phyloP scores from a whole-genome alignment of 1,284 basidiomycete genomes.

The Leccinum pachyderme region DNA sequence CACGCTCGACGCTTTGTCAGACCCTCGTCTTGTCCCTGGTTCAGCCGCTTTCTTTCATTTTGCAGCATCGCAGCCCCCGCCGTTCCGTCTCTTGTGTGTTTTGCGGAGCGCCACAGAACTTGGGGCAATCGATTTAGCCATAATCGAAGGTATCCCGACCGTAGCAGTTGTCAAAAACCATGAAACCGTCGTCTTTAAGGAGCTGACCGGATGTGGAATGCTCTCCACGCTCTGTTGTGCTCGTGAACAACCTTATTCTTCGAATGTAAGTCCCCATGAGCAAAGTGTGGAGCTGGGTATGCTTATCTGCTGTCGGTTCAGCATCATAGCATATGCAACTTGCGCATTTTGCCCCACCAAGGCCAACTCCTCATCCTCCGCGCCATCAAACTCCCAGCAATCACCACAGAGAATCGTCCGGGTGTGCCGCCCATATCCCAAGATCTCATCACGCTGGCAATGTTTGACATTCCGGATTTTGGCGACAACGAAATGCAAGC shows the following conservation, averaged over 20 bases:
- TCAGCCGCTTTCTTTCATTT: slow-evolving; percentile 39
- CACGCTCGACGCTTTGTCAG: slow-evolving; percentile 49
- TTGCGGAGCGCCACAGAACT: slow-evolving; percentile 42
- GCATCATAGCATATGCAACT: slow-evolving; percentile 47
- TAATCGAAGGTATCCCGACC: slow-evolving; percentile 44
- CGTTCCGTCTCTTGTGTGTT: slow-evolving; percentile 42
- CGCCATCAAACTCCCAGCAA: slow-evolving; percentile 32
- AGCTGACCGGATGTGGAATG: slow-evolving; percentile 35
- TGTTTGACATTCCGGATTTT: slow-evolving; percentile 33
- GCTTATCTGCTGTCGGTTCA: slow-evolving; percentile 21
- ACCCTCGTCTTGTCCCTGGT: slow-evolving; percentile 44
- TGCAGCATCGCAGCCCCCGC: slow-evolving; percentile 36
- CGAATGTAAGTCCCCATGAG: slow-evolving; percentile 11
- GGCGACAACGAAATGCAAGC: slow-evolving; percentile 25
- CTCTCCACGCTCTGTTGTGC: slow-evolving; percentile 29
- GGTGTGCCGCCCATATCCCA: slow-evolving; percentile 35
- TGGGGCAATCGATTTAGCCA: slow-evolving; percentile 43
- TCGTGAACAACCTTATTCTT: slow-evolving; percentile 24
- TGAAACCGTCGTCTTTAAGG: slow-evolving; percentile 46
- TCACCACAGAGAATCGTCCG: slow-evolving; percentile 15
- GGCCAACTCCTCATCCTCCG: slow-evolving; percentile 57
- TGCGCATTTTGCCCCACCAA: slow-evolving; percentile 55
- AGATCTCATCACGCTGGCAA: slow-evolving; percentile 28
- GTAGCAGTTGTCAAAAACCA: slow-evolving; percentile 45
- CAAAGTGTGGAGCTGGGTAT: not conserved